Conservation (phyloP, 2,329 filamentous ascomycete species). For the Podosphaera fusca region DNA sequence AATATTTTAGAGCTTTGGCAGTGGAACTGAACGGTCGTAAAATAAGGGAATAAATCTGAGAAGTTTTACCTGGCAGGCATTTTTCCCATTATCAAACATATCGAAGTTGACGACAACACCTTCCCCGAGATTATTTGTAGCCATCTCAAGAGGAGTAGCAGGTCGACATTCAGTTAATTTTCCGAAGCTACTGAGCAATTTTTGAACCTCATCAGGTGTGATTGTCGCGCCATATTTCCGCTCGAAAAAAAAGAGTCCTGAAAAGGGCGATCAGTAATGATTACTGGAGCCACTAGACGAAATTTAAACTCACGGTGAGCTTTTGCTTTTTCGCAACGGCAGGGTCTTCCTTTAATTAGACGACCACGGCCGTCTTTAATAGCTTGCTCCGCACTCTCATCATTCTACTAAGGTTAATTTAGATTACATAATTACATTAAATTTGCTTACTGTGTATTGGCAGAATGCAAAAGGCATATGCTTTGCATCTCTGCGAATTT, state of each 20-base stretch:
- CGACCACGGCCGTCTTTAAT: slow-evolving; percentile 23
- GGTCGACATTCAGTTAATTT: slow-evolving; percentile 16
- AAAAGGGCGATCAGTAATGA: neutral
- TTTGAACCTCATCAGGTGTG: slow-evolving; percentile 21
- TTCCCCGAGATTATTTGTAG: slow-evolving; percentile 12
- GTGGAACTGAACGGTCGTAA: neutral
- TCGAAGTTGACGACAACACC: slow-evolving; percentile 25
- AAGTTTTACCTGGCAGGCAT: slow-evolving; percentile 24
- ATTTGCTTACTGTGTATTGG: slow-evolving; percentile 32
- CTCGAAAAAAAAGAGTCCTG: slow-evolving; percentile 28
- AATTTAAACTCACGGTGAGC: slow-evolving; percentile 27
- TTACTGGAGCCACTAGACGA: neutral
- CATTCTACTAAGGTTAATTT: slow-evolving; percentile 19
- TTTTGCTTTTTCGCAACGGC: slow-evolving; percentile 35
- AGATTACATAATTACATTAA: neutral
- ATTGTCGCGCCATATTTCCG: slow-evolving; percentile 18
- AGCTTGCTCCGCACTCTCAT: slow-evolving; percentile 26
- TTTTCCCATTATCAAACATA: slow-evolving; percentile 26
- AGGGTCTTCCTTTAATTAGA: slow-evolving; percentile 30
- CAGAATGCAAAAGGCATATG: slow-evolving; percentile 42
- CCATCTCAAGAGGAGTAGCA: slow-evolving; percentile 10
- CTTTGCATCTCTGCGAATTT: slow-evolving; percentile 35
- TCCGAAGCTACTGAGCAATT: slow-evolving; percentile 23
- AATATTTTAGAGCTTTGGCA: neutral
- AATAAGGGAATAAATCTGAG: neutral